These are phyloP conservation scores for Gelatoporia subvermispora DNA, from an alignment of 768 basidiomycete species.

Conservation along the genomic window DNA sequence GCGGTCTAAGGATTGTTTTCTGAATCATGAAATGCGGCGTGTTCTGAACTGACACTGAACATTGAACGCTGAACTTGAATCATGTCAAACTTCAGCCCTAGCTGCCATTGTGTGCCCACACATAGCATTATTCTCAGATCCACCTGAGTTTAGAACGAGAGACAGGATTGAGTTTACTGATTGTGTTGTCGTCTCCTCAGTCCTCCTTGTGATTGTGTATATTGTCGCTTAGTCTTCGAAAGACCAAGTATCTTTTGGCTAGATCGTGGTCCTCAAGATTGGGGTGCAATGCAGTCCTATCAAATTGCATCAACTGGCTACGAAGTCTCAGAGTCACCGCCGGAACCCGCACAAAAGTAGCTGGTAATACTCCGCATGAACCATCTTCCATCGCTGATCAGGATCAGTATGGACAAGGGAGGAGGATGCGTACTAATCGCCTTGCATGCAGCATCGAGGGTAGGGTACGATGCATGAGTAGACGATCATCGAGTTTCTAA, in stretches of 20 bases:
- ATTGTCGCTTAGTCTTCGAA: conserved; percentile 60
- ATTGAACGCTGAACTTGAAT: too few relatives aligned
- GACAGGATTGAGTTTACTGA: conserved; percentile 71
- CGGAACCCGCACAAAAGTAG: too few relatives aligned
- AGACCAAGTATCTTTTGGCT: conserved; percentile 45
- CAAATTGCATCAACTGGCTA: too few relatives aligned
- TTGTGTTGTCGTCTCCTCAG: conserved; percentile 50
- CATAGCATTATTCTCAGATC: conserved; percentile 30
- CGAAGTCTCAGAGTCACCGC: too few relatives aligned
- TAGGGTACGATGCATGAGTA: conserved; percentile 26
- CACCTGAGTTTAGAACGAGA: conserved; percentile 66
- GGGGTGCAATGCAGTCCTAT: conserved; percentile 57
- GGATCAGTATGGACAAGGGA: too few relatives aligned
- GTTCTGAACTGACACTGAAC: too few relatives aligned
- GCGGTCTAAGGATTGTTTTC: too few relatives aligned
- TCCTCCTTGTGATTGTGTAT: conserved; percentile 61
- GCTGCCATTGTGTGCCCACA: conserved; percentile 8
- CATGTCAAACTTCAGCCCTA: conserved; percentile 47
- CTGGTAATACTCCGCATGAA: too few relatives aligned
- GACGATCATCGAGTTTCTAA: conserved; percentile 63
- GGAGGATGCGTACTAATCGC: too few relatives aligned
- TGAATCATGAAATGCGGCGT: too few relatives aligned
- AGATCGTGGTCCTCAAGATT: conserved; percentile 51
- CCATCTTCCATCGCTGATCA: too few relatives aligned
- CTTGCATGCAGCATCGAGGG: too few relatives aligned